phyloP scores from a whole-genome alignment of 306 rosid genomes.

The Prinsepia uniflora region DNA sequence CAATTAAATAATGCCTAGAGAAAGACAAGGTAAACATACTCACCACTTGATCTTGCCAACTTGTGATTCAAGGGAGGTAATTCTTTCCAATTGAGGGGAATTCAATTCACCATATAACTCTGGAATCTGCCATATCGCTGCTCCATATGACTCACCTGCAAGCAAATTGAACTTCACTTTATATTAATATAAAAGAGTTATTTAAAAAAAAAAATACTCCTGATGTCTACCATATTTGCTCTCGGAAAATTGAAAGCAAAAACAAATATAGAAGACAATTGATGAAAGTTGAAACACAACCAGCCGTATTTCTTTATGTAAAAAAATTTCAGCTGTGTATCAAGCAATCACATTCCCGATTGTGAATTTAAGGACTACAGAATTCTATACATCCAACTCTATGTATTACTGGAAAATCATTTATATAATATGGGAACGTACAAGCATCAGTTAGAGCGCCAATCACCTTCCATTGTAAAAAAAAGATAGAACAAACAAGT shows the following conservation, averaged over 20 bases:
- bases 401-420: not conserved
- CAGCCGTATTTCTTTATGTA: not conserved
- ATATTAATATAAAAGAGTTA: no score
- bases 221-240: not conserved
- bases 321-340: not conserved
- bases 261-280: not conserved
- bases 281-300: not conserved
- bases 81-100: conserved; percentile 82
- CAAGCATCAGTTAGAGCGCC: not conserved
- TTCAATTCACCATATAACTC: conserved; percentile 91
- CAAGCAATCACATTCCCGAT: not conserved
- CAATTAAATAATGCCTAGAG: not conserved
- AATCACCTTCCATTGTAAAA: not conserved
- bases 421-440: not conserved
- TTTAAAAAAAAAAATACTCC: not conserved
- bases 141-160: conserved; percentile 84
- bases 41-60: conserved; percentile 84
- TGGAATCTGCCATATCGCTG: conserved; percentile 98
- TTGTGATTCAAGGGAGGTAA: conserved; percentile 65
- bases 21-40: conserved; percentile 29
- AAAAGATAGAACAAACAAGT: not conserved
- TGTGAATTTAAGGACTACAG: not conserved
- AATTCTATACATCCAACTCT: not conserved
- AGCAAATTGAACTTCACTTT: conserved; percentile 27
- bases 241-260: not conserved